Evolutionary conservation across 176 grass and related monocot genomes (phyloP).

Genomic region (Bolboschoenus planiculmis): DNA sequence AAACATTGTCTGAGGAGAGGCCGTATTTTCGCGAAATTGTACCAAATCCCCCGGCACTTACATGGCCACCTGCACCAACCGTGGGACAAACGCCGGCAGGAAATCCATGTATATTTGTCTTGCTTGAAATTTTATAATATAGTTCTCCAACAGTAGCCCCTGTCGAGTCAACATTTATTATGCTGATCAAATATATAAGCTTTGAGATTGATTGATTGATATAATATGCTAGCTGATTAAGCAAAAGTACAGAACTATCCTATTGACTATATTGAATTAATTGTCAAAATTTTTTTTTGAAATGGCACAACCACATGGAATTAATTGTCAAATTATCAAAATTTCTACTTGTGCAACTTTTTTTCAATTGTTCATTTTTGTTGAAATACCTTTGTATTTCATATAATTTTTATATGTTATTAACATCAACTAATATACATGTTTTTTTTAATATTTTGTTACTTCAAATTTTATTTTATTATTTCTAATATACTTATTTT

Average conservation of each 20-base stretch:
- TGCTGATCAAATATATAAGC: neutral
- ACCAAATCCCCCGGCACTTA: constrained; percentile 52
- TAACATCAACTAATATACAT: no score
- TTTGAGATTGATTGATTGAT: neutral
- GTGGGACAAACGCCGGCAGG: constrained; percentile 52
- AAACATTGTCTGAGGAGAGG: constrained; percentile 50
- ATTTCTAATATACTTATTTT: no score
- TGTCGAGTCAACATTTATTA: neutral
- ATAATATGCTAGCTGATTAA: neutral
- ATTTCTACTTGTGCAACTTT: no score
- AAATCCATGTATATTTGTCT: constrained; percentile 27
- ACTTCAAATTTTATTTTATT: no score
- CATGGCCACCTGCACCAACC: constrained; percentile 49
- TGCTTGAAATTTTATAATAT: constrained; percentile 39
- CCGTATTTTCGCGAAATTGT: constrained; percentile 47
- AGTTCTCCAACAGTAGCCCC: constrained; percentile 54
- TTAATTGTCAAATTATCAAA: no score
- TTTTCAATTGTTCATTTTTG: no score
- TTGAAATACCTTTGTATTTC: no score
- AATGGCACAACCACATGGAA: no score
- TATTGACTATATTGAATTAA: neutral
- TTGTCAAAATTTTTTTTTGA: neutral
- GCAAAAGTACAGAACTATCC: neutral
- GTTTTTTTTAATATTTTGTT: no score
- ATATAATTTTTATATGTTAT: no score